Evolutionary conservation across 2,329 filamentous ascomycete genomes (phyloP).

Genomic region (Aspergillus terreus): DNA sequence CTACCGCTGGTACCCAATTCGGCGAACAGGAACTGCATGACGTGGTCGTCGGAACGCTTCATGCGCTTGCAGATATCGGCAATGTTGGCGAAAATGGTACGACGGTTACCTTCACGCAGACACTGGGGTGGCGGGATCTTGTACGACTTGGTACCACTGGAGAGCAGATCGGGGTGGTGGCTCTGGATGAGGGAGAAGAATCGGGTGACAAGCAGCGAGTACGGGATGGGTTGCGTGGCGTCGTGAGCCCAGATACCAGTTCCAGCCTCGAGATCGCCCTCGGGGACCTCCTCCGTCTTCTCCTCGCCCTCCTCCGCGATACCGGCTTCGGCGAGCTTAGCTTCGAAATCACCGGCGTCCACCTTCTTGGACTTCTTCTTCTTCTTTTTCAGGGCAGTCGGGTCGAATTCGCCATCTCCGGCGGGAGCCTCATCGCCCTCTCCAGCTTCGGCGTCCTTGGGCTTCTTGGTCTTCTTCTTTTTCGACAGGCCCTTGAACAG

Average conservation of each 20-base stretch:
- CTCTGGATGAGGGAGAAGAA: constrained; percentile 95
- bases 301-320: constrained; percentile 57
- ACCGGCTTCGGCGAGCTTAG: constrained; percentile 61
- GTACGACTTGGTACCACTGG: constrained; percentile 87
- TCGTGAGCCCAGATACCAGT: constrained; percentile 90
- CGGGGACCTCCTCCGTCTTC: constrained; percentile 53
- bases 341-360: constrained; percentile 62
- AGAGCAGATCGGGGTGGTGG: constrained; percentile 93
- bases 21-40: constrained; percentile 94
- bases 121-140: constrained; percentile 99
- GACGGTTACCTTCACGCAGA: constrained; percentile 99
- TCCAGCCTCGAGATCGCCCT: constrained; percentile 78
- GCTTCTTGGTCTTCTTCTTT: constrained; percentile 65
- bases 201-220: constrained; percentile 78
- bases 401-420: constrained; percentile 61
- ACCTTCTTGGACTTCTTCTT: constrained; percentile 63
- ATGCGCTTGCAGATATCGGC: constrained; percentile 98
- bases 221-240: constrained; percentile 71
- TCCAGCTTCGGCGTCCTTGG: constrained; percentile 51
- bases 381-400: constrained; percentile 75
- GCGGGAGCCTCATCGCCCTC: constrained; percentile 51
- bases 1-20: constrained; percentile 97
- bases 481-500: constrained; percentile 68
- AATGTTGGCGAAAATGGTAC: constrained; percentile 99
- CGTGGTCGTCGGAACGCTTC: constrained; percentile 98